phyloP scores from a whole-genome alignment of 2,329 filamentous ascomycete genomes.

The Cladophialophora carrionii region DNA sequence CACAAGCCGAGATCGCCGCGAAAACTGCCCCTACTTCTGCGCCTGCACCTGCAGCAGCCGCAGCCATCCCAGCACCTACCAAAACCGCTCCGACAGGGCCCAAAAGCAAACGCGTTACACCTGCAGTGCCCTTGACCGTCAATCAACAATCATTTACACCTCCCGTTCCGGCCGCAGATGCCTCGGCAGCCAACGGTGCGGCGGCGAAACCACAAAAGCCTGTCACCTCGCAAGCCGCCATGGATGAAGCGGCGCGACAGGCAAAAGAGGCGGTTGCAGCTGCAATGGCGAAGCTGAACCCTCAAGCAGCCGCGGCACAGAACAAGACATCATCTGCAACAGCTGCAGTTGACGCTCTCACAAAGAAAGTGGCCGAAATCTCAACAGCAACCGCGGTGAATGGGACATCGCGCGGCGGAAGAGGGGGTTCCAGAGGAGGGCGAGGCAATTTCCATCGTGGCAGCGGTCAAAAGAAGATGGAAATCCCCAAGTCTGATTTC shows the following conservation, averaged over 20 bases:
- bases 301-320: constrained; percentile 35
- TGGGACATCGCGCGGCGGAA: constrained; percentile 46
- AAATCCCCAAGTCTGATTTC: constrained; percentile 87
- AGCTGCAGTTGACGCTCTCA: constrained; percentile 47
- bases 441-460: constrained; percentile 48
- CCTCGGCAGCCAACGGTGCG: constrained; percentile 41
- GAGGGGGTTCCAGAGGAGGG: constrained; percentile 51
- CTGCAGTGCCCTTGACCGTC: constrained; percentile 49
- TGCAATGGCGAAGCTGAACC: constrained; percentile 55
- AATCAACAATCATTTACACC: constrained; percentile 46
- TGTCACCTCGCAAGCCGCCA: constrained; percentile 41
- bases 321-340: constrained; percentile 44
- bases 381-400: constrained; percentile 46
- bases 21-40: constrained; percentile 29
- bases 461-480: constrained; percentile 65
- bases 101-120: constrained; percentile 50
- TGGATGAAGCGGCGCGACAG: constrained; percentile 54
- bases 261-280: constrained; percentile 56
- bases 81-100: constrained; percentile 40
- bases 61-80: constrained; percentile 25
- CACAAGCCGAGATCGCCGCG: constrained; percentile 37
- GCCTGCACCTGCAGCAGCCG: constrained; percentile 29
- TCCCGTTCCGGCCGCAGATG: constrained; percentile 41
- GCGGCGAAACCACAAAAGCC: constrained; percentile 37
- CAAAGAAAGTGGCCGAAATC: constrained; percentile 53